Evolutionary conservation across 345 rosid species (phyloP), one percentile per base, ranked within the genome.

Genomic region (Eucalyptus decipiens): DNA sequence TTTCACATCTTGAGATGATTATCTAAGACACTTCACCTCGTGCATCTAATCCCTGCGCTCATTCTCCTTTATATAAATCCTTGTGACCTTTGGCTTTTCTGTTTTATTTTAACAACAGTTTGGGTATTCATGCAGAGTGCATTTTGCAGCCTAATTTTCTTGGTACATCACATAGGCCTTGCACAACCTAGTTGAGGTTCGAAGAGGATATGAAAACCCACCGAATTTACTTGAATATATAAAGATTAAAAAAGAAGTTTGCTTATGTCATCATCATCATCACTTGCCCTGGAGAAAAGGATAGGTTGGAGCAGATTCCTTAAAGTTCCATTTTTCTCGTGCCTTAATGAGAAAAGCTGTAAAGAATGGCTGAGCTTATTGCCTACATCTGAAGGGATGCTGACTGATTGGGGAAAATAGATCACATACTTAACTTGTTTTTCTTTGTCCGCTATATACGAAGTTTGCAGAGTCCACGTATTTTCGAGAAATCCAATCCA

Each of bases 401-500:
- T n/a, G 34, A 65, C 86, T 34, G 60, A 80, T 17, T 83, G 24
- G 76, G 32, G 24, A 83, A 90, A 90, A 72, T 87, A 86, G 87
- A 50, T 72, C 42, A 93, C 98, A 90, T 97, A 98, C 99, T 91
- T 95, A 93, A 95, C 95, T 93, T 95, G 94, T 86, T 92, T 94
- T 86, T 95, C 96, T 88, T 92, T 97, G 81, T 90, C 91, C 90
- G 94, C 92, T 50, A 89, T 65, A 91, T 90, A 92, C 8, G 92
- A 90, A 60, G 93, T 91, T 89, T 93, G 97, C 80, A 95, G 92
- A 90, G 56, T 88, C 97, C 96, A 95, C 5, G 95, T 94, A 54
- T 93, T 94, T 93, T 97, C 95, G 86, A 97, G 90, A 89, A 98
- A 96, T 65, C 91, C 93, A 90, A 95, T 93, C 96, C 97, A 96